These are phyloP conservation scores for Colletotrichum euphorbiae DNA, from an alignment of 2,329 filamentous ascomycete species.

Conservation along the genomic window DNA sequence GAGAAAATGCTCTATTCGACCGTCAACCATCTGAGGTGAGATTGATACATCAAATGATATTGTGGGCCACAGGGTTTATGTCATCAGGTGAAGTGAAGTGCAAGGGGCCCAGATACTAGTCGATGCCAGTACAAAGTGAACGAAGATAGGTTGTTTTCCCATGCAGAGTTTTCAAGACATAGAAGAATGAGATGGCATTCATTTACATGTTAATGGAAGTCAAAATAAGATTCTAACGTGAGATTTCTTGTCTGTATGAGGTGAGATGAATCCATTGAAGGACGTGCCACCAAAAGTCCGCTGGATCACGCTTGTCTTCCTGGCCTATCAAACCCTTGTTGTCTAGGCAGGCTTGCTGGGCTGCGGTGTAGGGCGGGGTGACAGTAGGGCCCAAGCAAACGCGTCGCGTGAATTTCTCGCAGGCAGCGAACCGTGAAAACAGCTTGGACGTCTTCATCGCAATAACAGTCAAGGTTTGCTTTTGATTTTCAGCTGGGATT, in stretches of 20 bases:
- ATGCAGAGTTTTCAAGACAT: too few relatives aligned
- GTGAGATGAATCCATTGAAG: background rate
- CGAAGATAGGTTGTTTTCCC: background rate
- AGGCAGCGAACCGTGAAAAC: constrained; percentile 1
- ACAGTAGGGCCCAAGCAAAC: constrained; percentile 10
- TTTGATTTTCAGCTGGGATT: background rate
- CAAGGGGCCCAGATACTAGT: too few relatives aligned
- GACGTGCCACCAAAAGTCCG: background rate
- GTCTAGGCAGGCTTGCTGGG: constrained; percentile 7
- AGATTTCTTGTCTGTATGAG: background rate
- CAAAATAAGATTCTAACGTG: background rate
- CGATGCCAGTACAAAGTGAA: background rate
- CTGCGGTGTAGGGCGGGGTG: constrained; percentile 24
- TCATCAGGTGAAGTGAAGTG: background rate
- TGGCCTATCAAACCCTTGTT: constrained; percentile 25
- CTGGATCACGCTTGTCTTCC: background rate
- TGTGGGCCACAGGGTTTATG: background rate
- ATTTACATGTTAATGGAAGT: background rate
- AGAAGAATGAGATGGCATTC: background rate
- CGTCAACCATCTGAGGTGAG: background rate
- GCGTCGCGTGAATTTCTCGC: constrained; percentile 28
- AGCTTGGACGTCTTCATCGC: background rate
- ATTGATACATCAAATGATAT: background rate
- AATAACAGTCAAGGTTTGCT: background rate
- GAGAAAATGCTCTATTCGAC: background rate